Evolutionary conservation across 2,329 filamentous ascomycete species (phyloP).

Genomic region (Helotiales sp.): DNA sequence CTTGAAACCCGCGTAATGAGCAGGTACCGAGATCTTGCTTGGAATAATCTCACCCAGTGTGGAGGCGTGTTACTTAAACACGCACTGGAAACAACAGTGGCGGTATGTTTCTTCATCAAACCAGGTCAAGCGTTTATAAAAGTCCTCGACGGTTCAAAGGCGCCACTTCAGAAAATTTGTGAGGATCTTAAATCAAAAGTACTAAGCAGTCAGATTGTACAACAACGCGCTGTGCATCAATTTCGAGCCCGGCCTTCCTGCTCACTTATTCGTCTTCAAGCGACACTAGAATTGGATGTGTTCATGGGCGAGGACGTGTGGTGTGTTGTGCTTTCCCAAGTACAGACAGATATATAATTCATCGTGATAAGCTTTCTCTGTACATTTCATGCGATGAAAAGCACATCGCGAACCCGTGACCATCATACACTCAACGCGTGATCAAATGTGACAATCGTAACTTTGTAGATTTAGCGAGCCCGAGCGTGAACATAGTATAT

Average conservation of each 20-base stretch:
- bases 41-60: slow-evolving; percentile 8
- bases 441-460: neutral
- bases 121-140: slow-evolving; percentile 9
- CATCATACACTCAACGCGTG: neutral
- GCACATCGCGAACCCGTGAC: slow-evolving; percentile 2
- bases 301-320: slow-evolving; percentile 4
- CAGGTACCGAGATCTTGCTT: slow-evolving; percentile 10
- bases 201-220: slow-evolving; percentile 6
- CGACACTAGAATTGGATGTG: slow-evolving; percentile 8
- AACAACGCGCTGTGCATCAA: slow-evolving; percentile 8
- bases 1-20: slow-evolving; percentile 7
- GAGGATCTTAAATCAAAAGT: slow-evolving; percentile 8
- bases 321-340: slow-evolving; percentile 10
- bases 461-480: neutral
- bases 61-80: slow-evolving; percentile 12
- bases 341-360: neutral
- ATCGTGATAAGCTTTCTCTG: neutral
- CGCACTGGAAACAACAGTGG: slow-evolving; percentile 6
- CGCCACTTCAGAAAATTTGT: slow-evolving; percentile 10
- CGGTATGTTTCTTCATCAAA: slow-evolving; percentile 10
- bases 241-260: slow-evolving; percentile 6
- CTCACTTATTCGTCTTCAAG: slow-evolving; percentile 11
- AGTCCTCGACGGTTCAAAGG: slow-evolving; percentile 9
- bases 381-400: neutral
- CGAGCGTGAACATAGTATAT: slow-evolving; percentile 5